A percentile compares a stretch with the other conserved stretches of the same genome.
phyloP scores from a whole-genome alignment of 371 early-diverging fungal species.

The Rhizomucor pusillus region DNA sequence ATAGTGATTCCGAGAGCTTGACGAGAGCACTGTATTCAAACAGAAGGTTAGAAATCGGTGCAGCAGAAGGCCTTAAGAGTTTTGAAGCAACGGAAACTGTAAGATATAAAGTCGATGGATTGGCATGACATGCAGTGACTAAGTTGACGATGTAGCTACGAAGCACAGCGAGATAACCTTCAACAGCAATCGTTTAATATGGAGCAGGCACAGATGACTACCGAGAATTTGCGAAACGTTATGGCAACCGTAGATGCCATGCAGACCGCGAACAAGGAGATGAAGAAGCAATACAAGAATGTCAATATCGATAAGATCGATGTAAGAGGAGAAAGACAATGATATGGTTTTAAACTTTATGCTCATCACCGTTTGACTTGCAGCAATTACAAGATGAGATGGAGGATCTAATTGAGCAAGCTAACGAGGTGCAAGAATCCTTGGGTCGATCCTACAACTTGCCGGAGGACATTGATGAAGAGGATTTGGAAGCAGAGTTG shows the following conservation, averaged over 20 bases:
- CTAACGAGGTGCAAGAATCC: slow-evolving; percentile 94
- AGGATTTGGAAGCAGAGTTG: slow-evolving; percentile 96
- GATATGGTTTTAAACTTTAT: neutral
- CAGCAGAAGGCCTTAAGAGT: slow-evolving; percentile 90
- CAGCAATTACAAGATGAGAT: slow-evolving; percentile 95
- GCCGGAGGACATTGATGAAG: slow-evolving; percentile 95
- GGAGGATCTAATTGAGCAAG: slow-evolving; percentile 93
- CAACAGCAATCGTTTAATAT: slow-evolving; percentile 96
- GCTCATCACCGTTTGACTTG: neutral
- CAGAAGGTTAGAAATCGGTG: slow-evolving; percentile 65
- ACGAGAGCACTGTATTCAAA: neutral
- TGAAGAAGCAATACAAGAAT: slow-evolving; percentile 94
- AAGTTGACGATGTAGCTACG: slow-evolving; percentile 57
- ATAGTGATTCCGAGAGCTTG: neutral
- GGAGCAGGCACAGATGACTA: slow-evolving; percentile 94
- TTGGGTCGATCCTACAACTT: slow-evolving; percentile 87
- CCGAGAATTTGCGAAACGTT: slow-evolving; percentile 93
- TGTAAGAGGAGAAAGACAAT: slow-evolving; percentile 41
- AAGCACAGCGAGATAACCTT: slow-evolving; percentile 88
- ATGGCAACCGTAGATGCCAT: slow-evolving; percentile 93
- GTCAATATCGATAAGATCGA: slow-evolving; percentile 92
- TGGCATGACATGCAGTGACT: neutral
- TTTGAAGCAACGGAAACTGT: slow-evolving; percentile 90
- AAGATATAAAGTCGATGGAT: slow-evolving; percentile 13
- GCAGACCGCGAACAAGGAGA: slow-evolving; percentile 87